Evolutionary conservation across 2,329 filamentous ascomycete genomes (phyloP).

Genomic region (Coniochaeta hoffmannii): DNA sequence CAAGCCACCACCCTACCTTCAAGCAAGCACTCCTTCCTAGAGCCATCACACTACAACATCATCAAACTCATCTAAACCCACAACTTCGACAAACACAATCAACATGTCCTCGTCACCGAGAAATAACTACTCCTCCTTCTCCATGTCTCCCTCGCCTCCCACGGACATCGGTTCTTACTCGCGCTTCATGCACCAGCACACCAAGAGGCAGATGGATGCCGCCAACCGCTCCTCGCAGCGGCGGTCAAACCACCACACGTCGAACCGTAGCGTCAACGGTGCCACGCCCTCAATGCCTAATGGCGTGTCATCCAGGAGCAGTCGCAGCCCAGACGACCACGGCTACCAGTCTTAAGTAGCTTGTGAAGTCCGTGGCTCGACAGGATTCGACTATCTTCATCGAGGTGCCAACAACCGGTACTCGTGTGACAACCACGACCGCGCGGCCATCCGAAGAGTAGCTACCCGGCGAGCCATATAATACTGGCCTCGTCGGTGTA

Average conservation of each 20-base stretch:
- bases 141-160: slow-evolving; percentile 18
- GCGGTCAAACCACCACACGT: slow-evolving; percentile 11
- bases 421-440: not conserved
- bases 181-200: slow-evolving; percentile 56
- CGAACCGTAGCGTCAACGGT: slow-evolving; percentile 9
- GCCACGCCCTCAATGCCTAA: slow-evolving; percentile 18
- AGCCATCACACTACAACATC: not conserved
- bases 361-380: not conserved
- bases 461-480: too few relatives aligned
- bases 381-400: too few relatives aligned
- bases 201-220: slow-evolving; percentile 57
- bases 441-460: not conserved
- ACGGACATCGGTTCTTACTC: slow-evolving; percentile 36
- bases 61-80: not conserved
- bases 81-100: not conserved
- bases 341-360: slow-evolving; percentile 13
- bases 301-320: slow-evolving; percentile 12
- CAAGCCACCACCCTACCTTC: not conserved
- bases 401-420: not conserved
- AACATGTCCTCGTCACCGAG: slow-evolving; percentile 15
- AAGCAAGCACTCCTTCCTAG: not conserved
- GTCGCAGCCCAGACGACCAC: slow-evolving; percentile 12
- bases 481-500: not conserved
- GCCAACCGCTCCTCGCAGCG: slow-evolving; percentile 37
- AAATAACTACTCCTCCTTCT: slow-evolving; percentile 12